Percentiles rank a stretch among this genome's conserved stretches.
These are phyloP conservation scores for Phytophthora foliorum DNA, from an alignment of 352 stramenopile species.

Conservation along the genomic window DNA sequence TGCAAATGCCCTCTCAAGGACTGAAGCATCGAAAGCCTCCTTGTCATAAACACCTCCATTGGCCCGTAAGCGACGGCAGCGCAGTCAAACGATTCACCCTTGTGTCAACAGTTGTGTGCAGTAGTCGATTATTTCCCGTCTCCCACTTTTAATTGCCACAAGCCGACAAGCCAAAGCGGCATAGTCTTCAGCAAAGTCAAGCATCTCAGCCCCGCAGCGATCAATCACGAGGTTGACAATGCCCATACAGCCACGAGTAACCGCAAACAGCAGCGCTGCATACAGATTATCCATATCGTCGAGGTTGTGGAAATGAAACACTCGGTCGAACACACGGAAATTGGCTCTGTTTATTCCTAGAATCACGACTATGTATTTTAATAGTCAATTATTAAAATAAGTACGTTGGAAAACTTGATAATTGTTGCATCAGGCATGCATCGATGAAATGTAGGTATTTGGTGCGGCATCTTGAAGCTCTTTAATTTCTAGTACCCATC, in stretches of 20 bases:
- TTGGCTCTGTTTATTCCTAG: no score
- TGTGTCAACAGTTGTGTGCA: not conserved
- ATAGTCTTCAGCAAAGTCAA: not conserved
- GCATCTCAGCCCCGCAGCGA: not conserved
- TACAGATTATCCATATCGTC: slow-evolving; percentile 5
- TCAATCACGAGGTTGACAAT: slow-evolving; percentile 14
- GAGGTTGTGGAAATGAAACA: not conserved
- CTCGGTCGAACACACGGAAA: slow-evolving; percentile 1
- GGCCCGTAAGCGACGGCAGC: not conserved
- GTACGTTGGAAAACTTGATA: no score
- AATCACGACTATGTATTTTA: no score
- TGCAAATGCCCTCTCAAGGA: not conserved
- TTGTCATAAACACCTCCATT: slow-evolving; percentile 2
- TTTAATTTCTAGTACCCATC: no score
- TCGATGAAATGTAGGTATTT: no score
- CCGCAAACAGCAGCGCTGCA: not conserved
- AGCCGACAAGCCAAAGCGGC: slow-evolving; percentile 1
- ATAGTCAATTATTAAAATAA: no score
- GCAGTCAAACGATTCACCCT: not conserved
- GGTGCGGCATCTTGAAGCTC: no score
- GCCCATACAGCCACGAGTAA: not conserved
- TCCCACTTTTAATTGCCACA: slow-evolving; percentile 6
- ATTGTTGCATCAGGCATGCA: no score
- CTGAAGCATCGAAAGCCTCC: not conserved
- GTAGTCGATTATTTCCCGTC: not conserved